Evolutionary conservation across 768 basidiomycete species (phyloP).

Genomic region (Leucocoprinus leucothites): DNA sequence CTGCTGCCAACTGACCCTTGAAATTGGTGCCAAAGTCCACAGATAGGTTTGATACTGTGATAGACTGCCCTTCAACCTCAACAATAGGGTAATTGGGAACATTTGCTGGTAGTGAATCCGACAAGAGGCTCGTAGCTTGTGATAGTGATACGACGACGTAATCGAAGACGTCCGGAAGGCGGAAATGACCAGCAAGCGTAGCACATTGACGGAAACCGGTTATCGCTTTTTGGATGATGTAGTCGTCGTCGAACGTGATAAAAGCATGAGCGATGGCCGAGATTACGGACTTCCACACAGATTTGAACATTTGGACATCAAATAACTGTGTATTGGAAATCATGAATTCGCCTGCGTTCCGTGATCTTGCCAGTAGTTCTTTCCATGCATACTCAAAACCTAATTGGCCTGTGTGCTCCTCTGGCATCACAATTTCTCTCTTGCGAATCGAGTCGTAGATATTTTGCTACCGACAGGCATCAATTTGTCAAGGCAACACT

Average conservation of each 20-base stretch:
- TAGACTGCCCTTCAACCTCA: constrained; percentile 82
- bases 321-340: constrained; percentile 77
- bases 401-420: constrained; percentile 93
- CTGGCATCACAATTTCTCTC: constrained; percentile 94
- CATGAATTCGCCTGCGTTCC: constrained; percentile 72
- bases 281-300: constrained; percentile 90
- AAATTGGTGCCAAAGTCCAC: constrained; percentile 94
- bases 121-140: constrained; percentile 84
- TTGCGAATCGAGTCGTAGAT: constrained; percentile 95
- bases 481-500: background rate
- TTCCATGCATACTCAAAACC: constrained; percentile 99
- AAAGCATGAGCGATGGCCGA: constrained; percentile 96
- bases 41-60: constrained; percentile 90
- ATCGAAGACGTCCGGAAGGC: constrained; percentile 93
- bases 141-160: constrained; percentile 92
- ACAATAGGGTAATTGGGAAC: constrained; percentile 86
- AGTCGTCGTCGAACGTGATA: constrained; percentile 94
- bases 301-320: constrained; percentile 90
- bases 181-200: constrained; percentile 84
- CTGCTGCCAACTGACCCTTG: constrained; percentile 93
- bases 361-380: constrained; percentile 80
- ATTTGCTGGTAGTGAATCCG: constrained; percentile 64
- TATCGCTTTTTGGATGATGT: constrained; percentile 91
- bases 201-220: constrained; percentile 97
- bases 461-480: constrained; percentile 50